Evolutionary conservation across 169 alveolate genomes (phyloP).

Genomic region (Eimeria necatrix): DNA sequence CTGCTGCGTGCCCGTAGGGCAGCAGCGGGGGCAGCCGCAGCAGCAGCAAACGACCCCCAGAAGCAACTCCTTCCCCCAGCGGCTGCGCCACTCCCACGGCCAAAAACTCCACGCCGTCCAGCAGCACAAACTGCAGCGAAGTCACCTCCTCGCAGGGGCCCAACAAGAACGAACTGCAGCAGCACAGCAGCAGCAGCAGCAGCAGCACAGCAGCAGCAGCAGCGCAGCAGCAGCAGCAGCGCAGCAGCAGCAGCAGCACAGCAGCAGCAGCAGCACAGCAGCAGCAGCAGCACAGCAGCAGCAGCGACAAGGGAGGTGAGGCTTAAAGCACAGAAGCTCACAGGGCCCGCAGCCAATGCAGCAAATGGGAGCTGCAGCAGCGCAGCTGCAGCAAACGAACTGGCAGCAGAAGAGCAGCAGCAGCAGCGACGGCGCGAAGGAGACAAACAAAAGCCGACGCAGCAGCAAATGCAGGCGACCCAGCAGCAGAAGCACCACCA

Average conservation of each 20-base stretch:
- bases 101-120: conserved; percentile 55
- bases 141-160: conserved; percentile 72
- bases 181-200: conserved; percentile 15
- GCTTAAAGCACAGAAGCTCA: too few relatives aligned
- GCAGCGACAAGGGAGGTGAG: neutral
- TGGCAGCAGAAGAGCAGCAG: neutral
- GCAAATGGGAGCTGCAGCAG: neutral
- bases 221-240: neutral
- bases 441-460: neutral
- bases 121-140: conserved; percentile 27
- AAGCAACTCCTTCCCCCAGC: conserved; percentile 49
- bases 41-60: conserved; percentile 65
- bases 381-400: neutral
- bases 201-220: conserved; percentile 1
- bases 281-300: neutral
- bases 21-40: conserved; percentile 66
- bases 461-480: neutral
- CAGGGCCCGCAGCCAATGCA: neutral
- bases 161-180: conserved; percentile 25
- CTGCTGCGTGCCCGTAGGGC: conserved; percentile 4
- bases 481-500: neutral
- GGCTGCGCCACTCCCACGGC: conserved; percentile 68
- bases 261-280: neutral
- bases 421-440: neutral
- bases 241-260: neutral